Conservation (phyloP, 169 alveolate genomes). For the Eimeria brunetti region DNA sequence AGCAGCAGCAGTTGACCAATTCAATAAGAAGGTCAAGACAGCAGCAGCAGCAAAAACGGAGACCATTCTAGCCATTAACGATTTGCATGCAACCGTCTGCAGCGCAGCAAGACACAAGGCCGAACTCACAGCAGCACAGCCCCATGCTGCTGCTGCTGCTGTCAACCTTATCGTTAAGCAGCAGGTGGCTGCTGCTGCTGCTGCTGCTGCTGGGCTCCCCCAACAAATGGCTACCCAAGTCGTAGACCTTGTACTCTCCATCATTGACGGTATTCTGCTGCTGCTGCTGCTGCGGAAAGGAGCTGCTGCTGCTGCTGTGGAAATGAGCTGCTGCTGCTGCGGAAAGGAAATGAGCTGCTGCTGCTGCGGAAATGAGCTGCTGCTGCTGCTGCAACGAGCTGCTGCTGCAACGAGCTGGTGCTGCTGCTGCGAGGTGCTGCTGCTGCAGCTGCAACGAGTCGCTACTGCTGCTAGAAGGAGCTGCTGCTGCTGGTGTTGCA, state of each 20-base stretch:
- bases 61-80: background rate
- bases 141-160: background rate
- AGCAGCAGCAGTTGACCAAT: background rate
- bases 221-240: background rate
- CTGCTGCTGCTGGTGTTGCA: too few relatives aligned
- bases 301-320: too few relatives aligned
- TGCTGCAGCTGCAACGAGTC: too few relatives aligned
- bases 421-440: too few relatives aligned
- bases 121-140: background rate
- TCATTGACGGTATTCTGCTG: constrained; percentile 3
- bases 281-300: constrained; percentile 5
- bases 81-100: background rate
- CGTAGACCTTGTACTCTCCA: constrained; percentile 30
- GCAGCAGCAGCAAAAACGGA: background rate
- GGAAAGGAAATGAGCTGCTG: too few relatives aligned
- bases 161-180: background rate
- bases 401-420: too few relatives aligned
- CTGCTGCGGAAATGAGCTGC: background rate
- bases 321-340: too few relatives aligned
- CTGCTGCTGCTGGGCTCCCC: background rate
- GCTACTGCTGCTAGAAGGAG: too few relatives aligned
- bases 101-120: constrained; percentile 15
- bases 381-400: background rate
- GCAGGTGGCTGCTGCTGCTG: background rate
- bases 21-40: background rate